Conservation (phyloP, 2,329 filamentous ascomycete genomes). For the Cladosporium phlei region DNA sequence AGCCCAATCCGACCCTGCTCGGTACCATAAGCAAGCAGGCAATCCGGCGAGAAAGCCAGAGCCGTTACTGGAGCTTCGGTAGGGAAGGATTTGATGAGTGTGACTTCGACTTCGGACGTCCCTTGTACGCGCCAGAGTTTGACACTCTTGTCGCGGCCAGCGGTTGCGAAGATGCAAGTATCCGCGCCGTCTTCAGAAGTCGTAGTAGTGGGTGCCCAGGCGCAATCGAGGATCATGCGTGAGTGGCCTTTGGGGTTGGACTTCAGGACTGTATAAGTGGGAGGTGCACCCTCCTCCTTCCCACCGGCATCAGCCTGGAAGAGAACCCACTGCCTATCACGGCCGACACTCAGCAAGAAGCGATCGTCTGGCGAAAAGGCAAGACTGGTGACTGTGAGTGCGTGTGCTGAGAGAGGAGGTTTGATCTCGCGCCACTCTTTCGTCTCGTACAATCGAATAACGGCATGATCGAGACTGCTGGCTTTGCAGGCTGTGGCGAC, state of each 20-base stretch:
- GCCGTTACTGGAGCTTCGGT: conserved; percentile 28
- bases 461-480: conserved; percentile 87
- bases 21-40: conserved; percentile 21
- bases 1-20: conserved; percentile 23
- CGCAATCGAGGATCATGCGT: conserved; percentile 84
- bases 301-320: conserved; percentile 49
- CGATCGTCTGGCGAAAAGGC: conserved; percentile 71
- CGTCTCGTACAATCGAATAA: conserved; percentile 87
- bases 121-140: conserved; percentile 50
- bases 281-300: neutral
- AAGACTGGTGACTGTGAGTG: conserved; percentile 77
- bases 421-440: conserved; percentile 80
- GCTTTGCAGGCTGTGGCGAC: conserved; percentile 92
- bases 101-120: neutral
- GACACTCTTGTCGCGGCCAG: conserved; percentile 81
- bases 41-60: conserved; percentile 23
- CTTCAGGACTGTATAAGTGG: conserved; percentile 54
- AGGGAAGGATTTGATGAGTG: conserved; percentile 20
- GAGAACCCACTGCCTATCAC: conserved; percentile 86
- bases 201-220: conserved; percentile 62
- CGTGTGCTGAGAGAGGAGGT: conserved; percentile 77
- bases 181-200: neutral
- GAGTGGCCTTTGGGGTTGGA: conserved; percentile 80
- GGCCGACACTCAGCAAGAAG: conserved; percentile 78
- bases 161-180: conserved; percentile 67